These are phyloP conservation scores for Euphorbia celastroides DNA, from an alignment of 441 rosid genomes.

Conservation along the genomic window DNA sequence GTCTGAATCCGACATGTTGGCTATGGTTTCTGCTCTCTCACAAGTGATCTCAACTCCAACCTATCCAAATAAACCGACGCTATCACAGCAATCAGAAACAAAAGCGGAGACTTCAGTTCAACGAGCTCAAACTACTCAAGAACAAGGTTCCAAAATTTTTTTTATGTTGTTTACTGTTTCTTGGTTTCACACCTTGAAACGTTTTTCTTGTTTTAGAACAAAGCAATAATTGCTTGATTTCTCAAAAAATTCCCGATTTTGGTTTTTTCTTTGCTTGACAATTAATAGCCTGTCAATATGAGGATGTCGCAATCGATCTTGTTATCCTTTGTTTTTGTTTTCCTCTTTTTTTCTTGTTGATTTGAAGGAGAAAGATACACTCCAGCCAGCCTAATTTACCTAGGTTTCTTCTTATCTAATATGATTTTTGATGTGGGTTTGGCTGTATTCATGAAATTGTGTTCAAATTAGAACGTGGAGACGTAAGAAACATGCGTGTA, in stretches of 20 bases:
- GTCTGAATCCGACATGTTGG: conserved; percentile 69
- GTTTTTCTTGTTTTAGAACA: neutral
- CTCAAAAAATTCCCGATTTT: neutral
- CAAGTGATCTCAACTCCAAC: conserved; percentile 41
- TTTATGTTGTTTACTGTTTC: neutral
- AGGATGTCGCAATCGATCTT: conserved; percentile 10
- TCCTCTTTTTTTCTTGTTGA: neutral
- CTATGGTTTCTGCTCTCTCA: conserved; percentile 70
- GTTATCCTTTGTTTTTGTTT: neutral
- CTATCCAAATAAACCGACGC: conserved; percentile 15
- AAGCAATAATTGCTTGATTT: neutral
- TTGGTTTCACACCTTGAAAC: neutral
- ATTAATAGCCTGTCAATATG: conserved; percentile 3
- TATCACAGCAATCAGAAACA: conserved; percentile 19
- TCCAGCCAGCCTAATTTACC: neutral
- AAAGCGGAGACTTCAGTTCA: conserved; percentile 28
- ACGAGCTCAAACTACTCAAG: conserved; percentile 35
- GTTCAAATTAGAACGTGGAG: neutral
- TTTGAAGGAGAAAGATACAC: too few species aligned
- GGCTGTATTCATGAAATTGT: neutral
- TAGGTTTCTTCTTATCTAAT: neutral
- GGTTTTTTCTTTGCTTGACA: neutral
- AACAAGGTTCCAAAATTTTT: conserved; percentile 42
- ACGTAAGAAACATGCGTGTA: neutral
- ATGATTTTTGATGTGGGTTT: neutral